phyloP scores from a whole-genome alignment of 1,284 basidiomycete genomes.

The Pisolithus thermaeus region DNA sequence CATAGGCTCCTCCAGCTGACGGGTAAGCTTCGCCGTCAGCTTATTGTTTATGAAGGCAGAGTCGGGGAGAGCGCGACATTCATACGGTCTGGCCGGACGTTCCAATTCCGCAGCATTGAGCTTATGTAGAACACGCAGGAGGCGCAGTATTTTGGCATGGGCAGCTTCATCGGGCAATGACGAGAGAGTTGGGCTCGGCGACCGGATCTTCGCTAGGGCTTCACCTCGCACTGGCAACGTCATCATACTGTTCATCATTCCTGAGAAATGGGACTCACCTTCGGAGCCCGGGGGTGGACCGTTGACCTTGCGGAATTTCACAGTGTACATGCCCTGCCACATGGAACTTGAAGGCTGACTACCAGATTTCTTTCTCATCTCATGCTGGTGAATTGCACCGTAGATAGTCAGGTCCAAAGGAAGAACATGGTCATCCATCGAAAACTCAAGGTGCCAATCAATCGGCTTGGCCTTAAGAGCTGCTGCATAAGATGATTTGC shows the following conservation, averaged over 20 bases:
- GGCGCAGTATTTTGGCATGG: constrained; percentile 85
- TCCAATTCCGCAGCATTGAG: constrained; percentile 66
- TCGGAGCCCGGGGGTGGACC: constrained; percentile 70
- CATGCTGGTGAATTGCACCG: constrained; percentile 89
- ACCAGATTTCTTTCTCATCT: constrained; percentile 65
- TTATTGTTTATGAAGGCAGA: constrained; percentile 96
- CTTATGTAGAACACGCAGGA: constrained; percentile 84
- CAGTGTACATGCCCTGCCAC: constrained; percentile 86
- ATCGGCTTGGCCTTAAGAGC: constrained; percentile 87
- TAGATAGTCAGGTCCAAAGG: constrained; percentile 91
- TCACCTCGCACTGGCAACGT: constrained; percentile 31
- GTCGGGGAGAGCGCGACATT: constrained; percentile 59
- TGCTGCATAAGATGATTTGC: constrained; percentile 82
- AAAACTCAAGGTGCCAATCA: constrained; percentile 97
- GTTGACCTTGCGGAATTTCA: constrained; percentile 89
- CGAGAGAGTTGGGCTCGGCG: constrained; percentile 57
- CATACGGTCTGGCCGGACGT: constrained; percentile 41
- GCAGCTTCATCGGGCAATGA: constrained; percentile 82
- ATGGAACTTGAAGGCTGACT: constrained; percentile 63
- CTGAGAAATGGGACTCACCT: constrained; percentile 34
- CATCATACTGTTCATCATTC: constrained; percentile 6
- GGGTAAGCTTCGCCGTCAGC: constrained; percentile 94
- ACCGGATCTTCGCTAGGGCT: constrained; percentile 44
- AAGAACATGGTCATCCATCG: constrained; percentile 80
- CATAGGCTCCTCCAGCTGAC: constrained; percentile 98